phyloP scores from a whole-genome alignment of 2,329 filamentous ascomycete species.

The Didymellaceae sp. region DNA sequence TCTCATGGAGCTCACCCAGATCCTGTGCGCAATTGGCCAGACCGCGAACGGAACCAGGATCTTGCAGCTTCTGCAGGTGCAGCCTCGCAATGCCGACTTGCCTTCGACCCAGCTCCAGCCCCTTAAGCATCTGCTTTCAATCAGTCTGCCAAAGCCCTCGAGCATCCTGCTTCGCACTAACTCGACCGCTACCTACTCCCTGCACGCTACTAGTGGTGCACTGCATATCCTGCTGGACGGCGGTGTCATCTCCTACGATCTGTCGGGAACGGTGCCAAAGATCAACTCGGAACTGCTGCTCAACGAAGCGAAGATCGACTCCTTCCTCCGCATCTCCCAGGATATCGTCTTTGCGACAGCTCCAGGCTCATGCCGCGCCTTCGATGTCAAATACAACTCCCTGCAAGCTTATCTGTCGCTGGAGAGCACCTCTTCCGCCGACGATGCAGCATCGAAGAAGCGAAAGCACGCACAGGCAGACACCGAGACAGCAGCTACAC shows the following conservation, averaged over 20 bases:
- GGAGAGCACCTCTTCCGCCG: slow-evolving; percentile 16
- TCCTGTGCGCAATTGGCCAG: slow-evolving; percentile 43
- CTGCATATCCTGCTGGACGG: slow-evolving; percentile 66
- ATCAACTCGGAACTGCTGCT: slow-evolving; percentile 60
- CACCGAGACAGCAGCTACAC: slow-evolving; percentile 48
- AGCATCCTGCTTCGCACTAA: slow-evolving; percentile 13
- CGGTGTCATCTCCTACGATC: slow-evolving; percentile 66
- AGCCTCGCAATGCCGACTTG: slow-evolving; percentile 41
- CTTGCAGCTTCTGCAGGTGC: slow-evolving; percentile 39
- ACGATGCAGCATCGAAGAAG: slow-evolving; percentile 47
- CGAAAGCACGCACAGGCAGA: slow-evolving; percentile 38
- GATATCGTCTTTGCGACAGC: slow-evolving; percentile 71
- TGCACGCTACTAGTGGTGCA: slow-evolving; percentile 69
- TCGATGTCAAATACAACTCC: slow-evolving; percentile 72
- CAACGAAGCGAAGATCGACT: slow-evolving; percentile 59
- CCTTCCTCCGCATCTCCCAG: slow-evolving; percentile 71
- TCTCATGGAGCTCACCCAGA: slow-evolving; percentile 43
- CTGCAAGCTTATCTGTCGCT: slow-evolving; percentile 53
- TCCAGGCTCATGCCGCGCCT: slow-evolving; percentile 58
- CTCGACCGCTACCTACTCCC: slow-evolving; percentile 52
- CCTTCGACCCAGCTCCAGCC: slow-evolving; percentile 36
- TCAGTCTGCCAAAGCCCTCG: slow-evolving; percentile 33
- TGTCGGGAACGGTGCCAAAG: slow-evolving; percentile 68
- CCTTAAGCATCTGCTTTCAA: slow-evolving; percentile 43
- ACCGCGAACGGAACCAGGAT: slow-evolving; percentile 22